A percentile compares a stretch with the other conserved stretches of the same genome.
These are phyloP conservation scores for Sicyos edulis DNA, from an alignment of 306 rosid genomes.

Conservation along the genomic window DNA sequence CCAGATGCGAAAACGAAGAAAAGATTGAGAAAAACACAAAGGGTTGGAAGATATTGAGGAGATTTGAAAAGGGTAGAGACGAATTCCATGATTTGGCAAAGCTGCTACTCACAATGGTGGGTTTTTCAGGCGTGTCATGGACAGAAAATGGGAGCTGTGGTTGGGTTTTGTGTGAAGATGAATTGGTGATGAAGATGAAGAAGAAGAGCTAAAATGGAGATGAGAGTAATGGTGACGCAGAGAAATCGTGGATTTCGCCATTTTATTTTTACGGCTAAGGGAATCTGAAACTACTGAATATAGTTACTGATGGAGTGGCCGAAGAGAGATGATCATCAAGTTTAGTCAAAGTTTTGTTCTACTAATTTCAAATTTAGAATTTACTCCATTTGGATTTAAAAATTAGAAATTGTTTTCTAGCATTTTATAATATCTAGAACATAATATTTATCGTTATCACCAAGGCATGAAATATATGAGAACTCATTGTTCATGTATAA, in stretches of 20 bases:
- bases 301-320: background rate
- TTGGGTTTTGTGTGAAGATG: constrained; percentile 18
- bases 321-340: too few relatives aligned
- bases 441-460: too few relatives aligned
- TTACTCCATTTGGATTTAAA: too few relatives aligned
- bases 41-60: constrained; percentile 9
- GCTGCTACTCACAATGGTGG: constrained; percentile 10
- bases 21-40: constrained; percentile 28
- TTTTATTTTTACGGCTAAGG: constrained; percentile 29
- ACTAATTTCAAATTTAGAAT: too few relatives aligned
- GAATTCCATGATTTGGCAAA: constrained; percentile 49
- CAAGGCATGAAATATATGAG: too few relatives aligned
- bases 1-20: constrained; percentile 31
- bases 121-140: constrained; percentile 34
- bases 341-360: too few relatives aligned
- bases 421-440: too few relatives aligned
- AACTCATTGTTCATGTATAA: too few relatives aligned
- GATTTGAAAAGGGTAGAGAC: constrained; percentile 24
- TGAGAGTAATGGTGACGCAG: constrained; percentile 50
- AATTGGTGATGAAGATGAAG: constrained; percentile 26
- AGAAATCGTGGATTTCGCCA: constrained; percentile 59
- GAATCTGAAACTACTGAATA: background rate
- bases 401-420: too few relatives aligned
- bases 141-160: constrained; percentile 17
- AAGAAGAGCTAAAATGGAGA: constrained; percentile 25